Conservation (phyloP, 2,329 filamentous ascomycete genomes). For the Lecanicillium sp. region DNA sequence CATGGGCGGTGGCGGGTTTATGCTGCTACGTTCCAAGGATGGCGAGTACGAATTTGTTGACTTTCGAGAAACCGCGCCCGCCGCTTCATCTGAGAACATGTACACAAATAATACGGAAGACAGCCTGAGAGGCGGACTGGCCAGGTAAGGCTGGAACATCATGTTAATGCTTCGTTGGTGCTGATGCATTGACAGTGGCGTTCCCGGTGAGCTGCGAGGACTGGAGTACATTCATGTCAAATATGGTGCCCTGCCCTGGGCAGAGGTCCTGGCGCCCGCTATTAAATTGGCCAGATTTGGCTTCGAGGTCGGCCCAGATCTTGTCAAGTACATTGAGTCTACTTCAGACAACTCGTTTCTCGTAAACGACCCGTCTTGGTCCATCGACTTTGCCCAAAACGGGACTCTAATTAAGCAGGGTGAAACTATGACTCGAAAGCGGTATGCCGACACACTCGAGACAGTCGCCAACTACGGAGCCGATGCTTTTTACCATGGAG, state of each 20-base stretch:
- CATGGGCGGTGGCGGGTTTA: conserved; percentile 73
- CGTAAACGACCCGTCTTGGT: conserved; percentile 64
- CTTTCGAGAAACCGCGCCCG: conserved; percentile 78
- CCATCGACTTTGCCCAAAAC: conserved; percentile 75
- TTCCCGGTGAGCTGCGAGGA: conserved; percentile 66
- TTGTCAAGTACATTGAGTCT: conserved; percentile 61
- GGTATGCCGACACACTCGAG: conserved; percentile 69
- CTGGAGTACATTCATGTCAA: conserved; percentile 65
- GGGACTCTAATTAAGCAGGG: conserved; percentile 57
- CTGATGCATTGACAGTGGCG: conserved; percentile 34
- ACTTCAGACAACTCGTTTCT: conserved; percentile 52
- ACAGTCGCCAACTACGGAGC: conserved; percentile 57
- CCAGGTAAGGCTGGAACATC: conserved; percentile 46
- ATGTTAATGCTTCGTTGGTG: conserved; percentile 4
- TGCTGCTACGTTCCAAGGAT: conserved; percentile 58
- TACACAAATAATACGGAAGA: conserved; percentile 59
- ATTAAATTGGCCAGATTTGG: conserved; percentile 65
- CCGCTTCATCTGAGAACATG: conserved; percentile 73
- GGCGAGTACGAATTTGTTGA: conserved; percentile 73
- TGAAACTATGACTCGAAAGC: conserved; percentile 67
- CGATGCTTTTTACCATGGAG: conserved; percentile 62
- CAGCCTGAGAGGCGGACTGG: conserved; percentile 63
- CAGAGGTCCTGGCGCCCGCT: conserved; percentile 59
- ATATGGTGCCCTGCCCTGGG: conserved; percentile 59
- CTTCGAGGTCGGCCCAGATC: conserved; percentile 63